A percentile compares a stretch with the other conserved stretches of the same genome.
phyloP scores from a whole-genome alignment of 1,139 yeast genomes.

The Kluyveromyces sp. region DNA sequence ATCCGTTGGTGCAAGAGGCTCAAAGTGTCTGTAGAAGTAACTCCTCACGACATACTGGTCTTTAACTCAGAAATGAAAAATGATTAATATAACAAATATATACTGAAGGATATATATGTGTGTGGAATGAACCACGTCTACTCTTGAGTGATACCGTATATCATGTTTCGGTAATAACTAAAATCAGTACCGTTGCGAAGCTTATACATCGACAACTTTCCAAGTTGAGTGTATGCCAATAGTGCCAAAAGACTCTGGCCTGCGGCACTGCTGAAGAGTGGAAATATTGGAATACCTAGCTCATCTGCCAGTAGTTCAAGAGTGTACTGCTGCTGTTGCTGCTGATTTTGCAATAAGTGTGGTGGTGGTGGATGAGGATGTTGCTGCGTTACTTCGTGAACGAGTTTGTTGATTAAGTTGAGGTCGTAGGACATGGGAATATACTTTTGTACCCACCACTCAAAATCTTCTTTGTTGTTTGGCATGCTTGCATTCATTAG shows the following conservation, averaged over 20 bases:
- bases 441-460: slow-evolving; percentile 60
- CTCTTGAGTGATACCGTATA: slow-evolving; percentile 40
- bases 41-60: too few relatives aligned
- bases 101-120: neutral
- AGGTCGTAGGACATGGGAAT: slow-evolving; percentile 84
- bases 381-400: slow-evolving; percentile 28
- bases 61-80: too few relatives aligned
- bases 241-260: slow-evolving; percentile 47
- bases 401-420: slow-evolving; percentile 62
- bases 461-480: slow-evolving; percentile 69
- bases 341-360: slow-evolving; percentile 19
- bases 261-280: slow-evolving; percentile 42
- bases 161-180: slow-evolving; percentile 39
- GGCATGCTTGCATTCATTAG: slow-evolving; percentile 76
- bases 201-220: slow-evolving; percentile 33
- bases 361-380: slow-evolving; percentile 16
- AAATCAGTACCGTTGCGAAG: slow-evolving; percentile 33
- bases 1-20: too few relatives aligned
- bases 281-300: slow-evolving; percentile 43
- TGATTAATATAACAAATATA: too few relatives aligned
- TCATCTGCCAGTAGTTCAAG: slow-evolving; percentile 44
- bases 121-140: neutral
- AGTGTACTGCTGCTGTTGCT: slow-evolving; percentile 22
- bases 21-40: too few relatives aligned
- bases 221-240: slow-evolving; percentile 50